Evolutionary conservation across 202 grass and related monocot species (phyloP).

Genomic region (Setaria viridis): DNA sequence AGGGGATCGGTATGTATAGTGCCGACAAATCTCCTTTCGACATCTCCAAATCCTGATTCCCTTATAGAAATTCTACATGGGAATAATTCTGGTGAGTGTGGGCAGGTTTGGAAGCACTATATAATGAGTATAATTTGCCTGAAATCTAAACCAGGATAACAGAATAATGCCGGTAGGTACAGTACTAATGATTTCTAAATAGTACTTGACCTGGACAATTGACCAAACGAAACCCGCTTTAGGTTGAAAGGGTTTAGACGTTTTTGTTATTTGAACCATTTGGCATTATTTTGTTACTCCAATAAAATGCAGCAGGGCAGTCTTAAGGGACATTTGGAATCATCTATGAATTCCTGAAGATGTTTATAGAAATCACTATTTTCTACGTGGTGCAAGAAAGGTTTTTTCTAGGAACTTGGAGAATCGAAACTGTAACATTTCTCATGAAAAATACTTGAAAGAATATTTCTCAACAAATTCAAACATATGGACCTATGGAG

Average conservation of each 20-base stretch:
- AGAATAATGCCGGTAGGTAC: neutral
- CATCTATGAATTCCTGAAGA: too few relatives aligned
- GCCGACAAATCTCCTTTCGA: constrained; percentile 34
- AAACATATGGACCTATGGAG: too few relatives aligned
- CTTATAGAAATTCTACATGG: neutral
- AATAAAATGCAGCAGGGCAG: neutral
- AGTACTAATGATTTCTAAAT: neutral
- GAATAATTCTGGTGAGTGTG: neutral
- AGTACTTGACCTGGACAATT: neutral
- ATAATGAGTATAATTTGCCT: neutral
- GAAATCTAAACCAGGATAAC: neutral
- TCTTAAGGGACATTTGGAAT: too few relatives aligned
- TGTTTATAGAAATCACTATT: too few relatives aligned
- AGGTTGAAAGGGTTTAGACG: neutral
- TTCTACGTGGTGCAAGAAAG: too few relatives aligned
- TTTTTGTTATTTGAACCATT: neutral
- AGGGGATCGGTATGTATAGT: neutral
- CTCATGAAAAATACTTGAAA: too few relatives aligned
- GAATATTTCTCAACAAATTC: too few relatives aligned
- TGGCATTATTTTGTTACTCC: neutral
- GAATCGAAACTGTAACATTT: too few relatives aligned
- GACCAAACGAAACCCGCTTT: neutral
- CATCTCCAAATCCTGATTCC: constrained; percentile 12
- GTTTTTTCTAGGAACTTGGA: too few relatives aligned
- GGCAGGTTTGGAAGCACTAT: constrained; percentile 15